A percentile compares a stretch with the other conserved stretches of the same genome.
Evolutionary conservation across 768 basidiomycete species (phyloP).

Genomic region (Termitomyces eurrhizus): DNA sequence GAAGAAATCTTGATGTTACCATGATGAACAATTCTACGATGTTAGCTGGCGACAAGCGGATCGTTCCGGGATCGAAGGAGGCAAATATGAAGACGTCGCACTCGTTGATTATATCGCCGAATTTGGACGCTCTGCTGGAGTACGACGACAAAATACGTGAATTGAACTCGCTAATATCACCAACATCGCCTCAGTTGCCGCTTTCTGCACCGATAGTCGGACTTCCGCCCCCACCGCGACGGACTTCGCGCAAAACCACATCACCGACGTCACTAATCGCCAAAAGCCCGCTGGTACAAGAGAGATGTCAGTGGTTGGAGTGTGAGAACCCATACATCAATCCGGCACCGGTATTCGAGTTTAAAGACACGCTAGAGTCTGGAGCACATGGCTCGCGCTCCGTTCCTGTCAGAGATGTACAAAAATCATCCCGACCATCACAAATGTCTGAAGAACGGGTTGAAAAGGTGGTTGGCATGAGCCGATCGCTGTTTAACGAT

Average conservation of each 20-base stretch:
- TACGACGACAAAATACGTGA: conserved; percentile 49
- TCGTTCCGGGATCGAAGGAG: conserved; percentile 1
- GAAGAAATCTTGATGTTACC: not conserved
- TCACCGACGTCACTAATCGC: conserved; percentile 16
- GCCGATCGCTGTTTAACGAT: conserved; percentile 12
- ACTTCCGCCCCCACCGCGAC: conserved; percentile 51
- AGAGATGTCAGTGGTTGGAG: conserved; percentile 5
- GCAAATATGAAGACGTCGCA: conserved; percentile 8
- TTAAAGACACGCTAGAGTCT: conserved; percentile 8
- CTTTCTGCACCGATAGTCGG: conserved; percentile 32
- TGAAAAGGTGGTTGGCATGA: conserved; percentile 16
- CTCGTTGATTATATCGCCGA: conserved; percentile 49
- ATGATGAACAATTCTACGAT: not conserved
- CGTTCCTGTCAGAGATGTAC: conserved; percentile 1
- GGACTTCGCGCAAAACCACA: conserved; percentile 16
- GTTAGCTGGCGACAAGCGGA: not conserved
- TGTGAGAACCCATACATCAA: conserved; percentile 43
- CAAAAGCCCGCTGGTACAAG: conserved; percentile 9
- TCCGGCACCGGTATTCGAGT: conserved; percentile 30
- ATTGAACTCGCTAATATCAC: not conserved
- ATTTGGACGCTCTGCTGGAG: conserved; percentile 56
- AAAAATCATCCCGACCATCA: conserved; percentile 10
- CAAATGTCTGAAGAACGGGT: conserved; percentile 11
- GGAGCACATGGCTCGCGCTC: conserved; percentile 9
- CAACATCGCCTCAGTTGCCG: conserved; percentile 5